These are phyloP conservation scores for Vaccinium vitisidaea DNA, from an alignment of 148 eudicot species.

Conservation along the genomic window DNA sequence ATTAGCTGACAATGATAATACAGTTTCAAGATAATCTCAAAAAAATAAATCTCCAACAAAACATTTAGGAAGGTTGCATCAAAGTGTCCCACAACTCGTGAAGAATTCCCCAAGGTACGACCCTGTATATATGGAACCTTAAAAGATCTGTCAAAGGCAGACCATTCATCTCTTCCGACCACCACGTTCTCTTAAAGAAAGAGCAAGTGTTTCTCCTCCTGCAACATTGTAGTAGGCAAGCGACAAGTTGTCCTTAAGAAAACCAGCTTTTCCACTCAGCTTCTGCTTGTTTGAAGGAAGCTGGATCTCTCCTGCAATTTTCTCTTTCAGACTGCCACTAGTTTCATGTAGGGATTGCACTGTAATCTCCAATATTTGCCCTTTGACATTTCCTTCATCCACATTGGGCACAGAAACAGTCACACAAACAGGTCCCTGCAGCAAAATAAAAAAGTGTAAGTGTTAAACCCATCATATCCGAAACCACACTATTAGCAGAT, in stretches of 20 bases:
- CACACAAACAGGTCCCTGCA: slow-evolving; percentile 61
- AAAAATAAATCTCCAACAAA: slow-evolving; percentile 23
- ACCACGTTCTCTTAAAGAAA: slow-evolving; percentile 73
- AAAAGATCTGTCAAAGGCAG: slow-evolving; percentile 1
- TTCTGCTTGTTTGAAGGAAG: slow-evolving; percentile 71
- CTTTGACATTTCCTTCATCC: slow-evolving; percentile 69
- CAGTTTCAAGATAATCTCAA: not conserved
- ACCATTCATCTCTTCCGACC: slow-evolving; percentile 56
- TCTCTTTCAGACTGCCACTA: slow-evolving; percentile 62
- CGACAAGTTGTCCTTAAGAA: slow-evolving; percentile 63
- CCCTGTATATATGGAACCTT: slow-evolving; percentile 29
- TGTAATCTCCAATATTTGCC: slow-evolving; percentile 55
- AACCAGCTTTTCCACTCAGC: slow-evolving; percentile 69
- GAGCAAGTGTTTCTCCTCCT: slow-evolving; percentile 46
- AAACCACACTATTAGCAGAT: not conserved
- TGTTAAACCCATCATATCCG: not conserved
- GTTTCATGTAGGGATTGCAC: slow-evolving; percentile 58
- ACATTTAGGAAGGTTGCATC: slow-evolving; percentile 17
- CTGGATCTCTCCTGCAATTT: slow-evolving; percentile 61
- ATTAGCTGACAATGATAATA: slow-evolving; percentile 11
- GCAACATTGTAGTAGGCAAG: slow-evolving; percentile 62
- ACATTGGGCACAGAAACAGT: slow-evolving; percentile 54
- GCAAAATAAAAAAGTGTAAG: not conserved
- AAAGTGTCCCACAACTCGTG: not conserved
- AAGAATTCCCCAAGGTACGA: slow-evolving; percentile 14